Evolutionary conservation across 768 basidiomycete genomes (phyloP).

Genomic region (Pilatotrama ljubarskyi): DNA sequence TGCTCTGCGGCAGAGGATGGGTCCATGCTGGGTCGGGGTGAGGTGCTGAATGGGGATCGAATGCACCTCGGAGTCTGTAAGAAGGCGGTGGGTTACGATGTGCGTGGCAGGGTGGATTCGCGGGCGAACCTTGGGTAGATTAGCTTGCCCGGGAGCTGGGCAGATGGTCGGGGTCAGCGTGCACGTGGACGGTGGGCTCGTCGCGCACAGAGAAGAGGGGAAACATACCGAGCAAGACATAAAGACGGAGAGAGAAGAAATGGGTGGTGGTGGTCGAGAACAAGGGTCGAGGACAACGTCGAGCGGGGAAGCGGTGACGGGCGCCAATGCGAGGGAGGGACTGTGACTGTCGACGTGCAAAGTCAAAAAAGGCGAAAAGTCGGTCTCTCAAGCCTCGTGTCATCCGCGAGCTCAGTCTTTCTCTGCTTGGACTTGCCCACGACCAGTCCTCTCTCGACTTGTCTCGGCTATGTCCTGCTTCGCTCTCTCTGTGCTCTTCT

Average conservation of each 20-base stretch:
- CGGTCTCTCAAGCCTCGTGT: constrained; percentile 12
- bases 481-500: neutral
- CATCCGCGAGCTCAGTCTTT: neutral
- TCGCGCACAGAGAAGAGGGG: neutral
- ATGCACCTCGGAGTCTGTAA: constrained; percentile 31
- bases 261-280: constrained; percentile 4
- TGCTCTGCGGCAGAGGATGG: constrained; percentile 62
- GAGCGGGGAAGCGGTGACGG: constrained; percentile 18
- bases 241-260: constrained; percentile 7
- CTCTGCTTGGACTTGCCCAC: neutral
- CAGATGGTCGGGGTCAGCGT: neutral
- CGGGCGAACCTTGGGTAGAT: constrained; percentile 17
- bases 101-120: constrained; percentile 18
- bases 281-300: constrained; percentile 3
- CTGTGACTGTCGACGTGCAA: constrained; percentile 5
- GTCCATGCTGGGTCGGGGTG: constrained; percentile 35
- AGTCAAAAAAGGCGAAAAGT: constrained; percentile 9
- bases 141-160: constrained; percentile 16
- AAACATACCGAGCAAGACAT: constrained; percentile 25
- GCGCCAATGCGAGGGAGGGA: neutral
- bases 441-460: neutral
- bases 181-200: neutral
- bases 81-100: constrained; percentile 18
- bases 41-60: constrained; percentile 22
- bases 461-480: neutral